Conservation (phyloP, 805 yeast genomes). For the Hanseniaspora nectarophila region DNA sequence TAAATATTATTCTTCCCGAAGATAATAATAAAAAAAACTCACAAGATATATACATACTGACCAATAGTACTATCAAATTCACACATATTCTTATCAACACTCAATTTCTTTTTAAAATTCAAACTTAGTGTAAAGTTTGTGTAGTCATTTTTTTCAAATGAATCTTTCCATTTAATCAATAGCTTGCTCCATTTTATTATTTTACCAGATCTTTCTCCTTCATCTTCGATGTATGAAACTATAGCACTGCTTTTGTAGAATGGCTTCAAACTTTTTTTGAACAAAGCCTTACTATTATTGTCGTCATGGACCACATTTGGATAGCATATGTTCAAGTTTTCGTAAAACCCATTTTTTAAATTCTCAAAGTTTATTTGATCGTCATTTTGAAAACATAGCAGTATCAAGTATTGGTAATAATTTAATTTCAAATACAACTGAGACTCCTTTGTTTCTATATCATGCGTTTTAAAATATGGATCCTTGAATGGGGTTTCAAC, state of each 20-base stretch:
- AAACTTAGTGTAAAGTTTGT: not conserved
- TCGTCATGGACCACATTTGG: not conserved
- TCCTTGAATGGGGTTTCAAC: constrained; percentile 1
- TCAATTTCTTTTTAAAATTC: not conserved
- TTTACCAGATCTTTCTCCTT: not conserved
- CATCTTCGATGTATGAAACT: not conserved
- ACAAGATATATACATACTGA: not conserved
- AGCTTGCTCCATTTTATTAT: constrained; percentile 2
- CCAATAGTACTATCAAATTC: not conserved
- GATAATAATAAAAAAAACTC: no score
- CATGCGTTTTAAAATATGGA: not conserved
- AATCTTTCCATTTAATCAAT: not conserved
- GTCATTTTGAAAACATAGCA: not conserved
- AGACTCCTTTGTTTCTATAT: not conserved
- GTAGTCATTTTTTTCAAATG: not conserved
- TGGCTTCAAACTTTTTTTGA: constrained; percentile 1
- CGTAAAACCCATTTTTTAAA: not conserved
- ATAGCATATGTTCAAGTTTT: not conserved
- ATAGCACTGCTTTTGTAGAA: not conserved
- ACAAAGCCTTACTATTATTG: not conserved
- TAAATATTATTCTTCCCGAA: no score
- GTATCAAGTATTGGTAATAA: constrained; percentile 2
- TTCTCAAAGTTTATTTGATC: not conserved
- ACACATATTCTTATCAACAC: not conserved
- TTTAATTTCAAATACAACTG: not conserved